Base-by-base conservation (phyloP, 306 rosid genomes). In the Pachyrhizus erosus region DNA sequence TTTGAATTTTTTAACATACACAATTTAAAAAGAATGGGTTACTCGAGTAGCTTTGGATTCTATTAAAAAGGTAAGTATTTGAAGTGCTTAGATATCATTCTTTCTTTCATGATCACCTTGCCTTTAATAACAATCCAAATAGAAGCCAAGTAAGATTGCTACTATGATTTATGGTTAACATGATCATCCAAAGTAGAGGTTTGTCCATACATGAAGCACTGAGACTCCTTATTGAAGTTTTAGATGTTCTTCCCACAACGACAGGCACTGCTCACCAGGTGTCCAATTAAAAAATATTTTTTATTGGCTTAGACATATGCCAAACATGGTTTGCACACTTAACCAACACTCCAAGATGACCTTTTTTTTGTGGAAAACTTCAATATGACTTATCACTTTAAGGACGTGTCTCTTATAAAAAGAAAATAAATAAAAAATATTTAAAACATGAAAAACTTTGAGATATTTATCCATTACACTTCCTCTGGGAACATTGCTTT, bases 31-130 rank as follows among this genome's bases (percentile, higher is more conserved):
- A 1, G 43, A 73, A 69, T 21, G 45, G 10, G 20, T 39, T 43
- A 14, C 61, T 37, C 68, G 7, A 75, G 58, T 58, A 33, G 76
- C 20, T 73, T 66, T 71, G 12, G 69, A 26, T 62, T 77, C n/a
- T 46, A 31, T 60, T 42, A 29, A 51, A 20, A 15, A 43, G 55
- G n/a, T 14, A 52, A 49, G 45, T 6, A 27, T 72, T 64, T 73
- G 57, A 67, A 68, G 62, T 68, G 61, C 46, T 12, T 24, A 33
- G 52, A 69, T 71, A 33, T 58, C 21, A 13, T 14, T 48, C 42
- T 75, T 75, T 55, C 65, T 29, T 46, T 34, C 49, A 45, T 37
- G 18, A 39, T 69, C 27, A 12, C 24, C 11, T 24, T 18, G 18
- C 67, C 37, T 17, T 39, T 31, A 31, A 43, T 74, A 29, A 24